Evolutionary conservation across 164 flowering plant species (phyloP).

Genomic region (Magnolia sinica): DNA sequence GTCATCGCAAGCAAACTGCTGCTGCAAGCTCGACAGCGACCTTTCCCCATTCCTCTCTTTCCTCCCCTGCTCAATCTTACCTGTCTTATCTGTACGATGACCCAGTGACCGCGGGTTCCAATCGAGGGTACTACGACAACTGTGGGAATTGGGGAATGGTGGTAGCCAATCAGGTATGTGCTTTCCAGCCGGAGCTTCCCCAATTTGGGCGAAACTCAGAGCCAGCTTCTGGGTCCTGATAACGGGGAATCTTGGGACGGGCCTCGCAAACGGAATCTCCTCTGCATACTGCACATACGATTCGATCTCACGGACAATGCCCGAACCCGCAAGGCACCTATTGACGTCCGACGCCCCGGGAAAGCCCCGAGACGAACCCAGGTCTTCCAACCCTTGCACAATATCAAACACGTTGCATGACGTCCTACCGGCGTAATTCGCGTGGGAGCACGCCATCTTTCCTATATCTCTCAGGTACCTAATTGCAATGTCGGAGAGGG

Average conservation of each 20-base stretch:
- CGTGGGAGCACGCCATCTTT: conserved; percentile 37
- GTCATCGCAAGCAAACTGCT: conserved; percentile 51
- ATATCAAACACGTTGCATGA: conserved; percentile 66
- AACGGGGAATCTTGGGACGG: conserved; percentile 69
- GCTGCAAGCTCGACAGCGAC: conserved; percentile 82
- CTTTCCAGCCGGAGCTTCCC: conserved; percentile 55
- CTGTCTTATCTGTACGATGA: conserved; percentile 64
- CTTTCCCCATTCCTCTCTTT: conserved; percentile 87
- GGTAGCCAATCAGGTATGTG: conserved; percentile 91
- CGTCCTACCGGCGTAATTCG: conserved; percentile 58
- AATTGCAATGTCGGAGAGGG: conserved; percentile 47
- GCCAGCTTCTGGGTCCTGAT: conserved; percentile 27
- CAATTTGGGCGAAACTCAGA: conserved; percentile 69
- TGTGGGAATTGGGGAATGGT: conserved; percentile 88
- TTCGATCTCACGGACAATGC: conserved; percentile 45
- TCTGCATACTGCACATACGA: conserved; percentile 41
- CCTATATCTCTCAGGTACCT: conserved; percentile 53
- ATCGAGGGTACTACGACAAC: conserved; percentile 55
- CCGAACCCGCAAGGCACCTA: conserved; percentile 43
- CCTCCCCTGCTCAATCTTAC: conserved; percentile 74
- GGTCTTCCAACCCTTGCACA: conserved; percentile 69
- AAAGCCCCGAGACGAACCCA: conserved; percentile 59
- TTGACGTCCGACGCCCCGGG: conserved; percentile 53
- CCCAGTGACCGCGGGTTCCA: conserved; percentile 82
- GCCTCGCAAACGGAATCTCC: conserved; percentile 72